Percentiles rank a stretch among this genome's conserved stretches.
Evolutionary conservation across 1,284 basidiomycete species (phyloP).

Genomic region (Kwoniella shivajii): DNA sequence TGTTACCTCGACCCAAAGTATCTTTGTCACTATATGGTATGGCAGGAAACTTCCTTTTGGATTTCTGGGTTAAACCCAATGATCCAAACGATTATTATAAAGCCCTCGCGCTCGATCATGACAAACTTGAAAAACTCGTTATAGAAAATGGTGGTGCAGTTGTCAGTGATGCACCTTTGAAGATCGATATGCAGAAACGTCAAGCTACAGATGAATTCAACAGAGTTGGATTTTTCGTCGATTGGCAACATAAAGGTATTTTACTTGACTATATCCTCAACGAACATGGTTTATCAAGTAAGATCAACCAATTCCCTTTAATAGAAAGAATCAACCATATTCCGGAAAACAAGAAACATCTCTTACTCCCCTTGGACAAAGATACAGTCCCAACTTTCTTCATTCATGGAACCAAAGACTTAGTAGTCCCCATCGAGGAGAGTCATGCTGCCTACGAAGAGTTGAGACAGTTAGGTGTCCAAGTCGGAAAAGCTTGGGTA

Average conservation of each 20-base stretch:
- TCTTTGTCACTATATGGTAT: slow-evolving; percentile 9
- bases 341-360: slow-evolving; percentile 1
- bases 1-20: slow-evolving; percentile 11
- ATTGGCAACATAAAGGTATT: slow-evolving; percentile 1
- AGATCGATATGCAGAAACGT: not conserved
- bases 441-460: slow-evolving; percentile 1
- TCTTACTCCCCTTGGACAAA: slow-evolving; percentile 7
- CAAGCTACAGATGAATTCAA: not conserved
- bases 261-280: slow-evolving; percentile 8
- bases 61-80: slow-evolving; percentile 8
- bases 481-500: slow-evolving; percentile 7
- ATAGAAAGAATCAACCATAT: slow-evolving; percentile 1
- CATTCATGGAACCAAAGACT: slow-evolving; percentile 12
- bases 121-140: not conserved
- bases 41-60: slow-evolving; percentile 2
- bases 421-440: slow-evolving; percentile 6
- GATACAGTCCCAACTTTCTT: slow-evolving; percentile 1
- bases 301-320: slow-evolving; percentile 2
- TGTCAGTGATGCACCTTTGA: not conserved
- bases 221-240: slow-evolving; percentile 7
- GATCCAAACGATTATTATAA: not conserved
- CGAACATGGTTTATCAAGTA: slow-evolving; percentile 4
- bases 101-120: not conserved
- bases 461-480: not conserved
- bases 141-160: not conserved